Conservation (phyloP, 345 rosid genomes). For the Hirschfeldia incana region DNA sequence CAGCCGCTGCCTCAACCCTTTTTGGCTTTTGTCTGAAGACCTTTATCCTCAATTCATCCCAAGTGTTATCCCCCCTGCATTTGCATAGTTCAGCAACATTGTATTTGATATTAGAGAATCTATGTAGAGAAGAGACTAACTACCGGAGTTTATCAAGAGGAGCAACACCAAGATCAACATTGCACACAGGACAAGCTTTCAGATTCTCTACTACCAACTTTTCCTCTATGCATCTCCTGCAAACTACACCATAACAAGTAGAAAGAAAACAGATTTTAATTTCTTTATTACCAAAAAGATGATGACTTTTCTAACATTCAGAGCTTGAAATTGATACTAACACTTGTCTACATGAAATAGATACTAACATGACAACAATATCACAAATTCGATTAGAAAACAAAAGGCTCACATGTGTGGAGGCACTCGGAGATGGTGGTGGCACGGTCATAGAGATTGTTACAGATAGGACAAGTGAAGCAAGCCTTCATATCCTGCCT, state of each 20-base stretch:
- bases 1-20: not conserved
- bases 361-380: not conserved
- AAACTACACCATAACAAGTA: slow-evolving; percentile 12
- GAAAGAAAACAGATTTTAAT: not conserved
- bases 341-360: not conserved
- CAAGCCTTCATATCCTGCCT: not conserved
- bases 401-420: slow-evolving; percentile 22
- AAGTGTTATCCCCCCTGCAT: slow-evolving; percentile 13
- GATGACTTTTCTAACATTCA: not conserved
- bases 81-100: not conserved
- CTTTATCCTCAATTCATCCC: not conserved
- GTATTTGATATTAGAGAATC: not conserved
- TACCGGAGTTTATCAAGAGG: slow-evolving; percentile 30
- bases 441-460: not conserved
- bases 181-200: slow-evolving; percentile 31
- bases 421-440: slow-evolving; percentile 30
- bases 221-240: slow-evolving; percentile 23
- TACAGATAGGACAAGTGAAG: slow-evolving; percentile 25
- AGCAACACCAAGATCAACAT: slow-evolving; percentile 28
- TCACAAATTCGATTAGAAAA: not conserved
- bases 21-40: slow-evolving; percentile 6
- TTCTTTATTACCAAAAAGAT: not conserved
- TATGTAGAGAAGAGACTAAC: not conserved
- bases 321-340: not conserved
- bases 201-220: slow-evolving; percentile 5